A percentile compares a stretch with the other conserved stretches of the same genome.
Evolutionary conservation across 108 stramenopile species (phyloP).

Genomic region (Mediolabrus comicus): DNA sequence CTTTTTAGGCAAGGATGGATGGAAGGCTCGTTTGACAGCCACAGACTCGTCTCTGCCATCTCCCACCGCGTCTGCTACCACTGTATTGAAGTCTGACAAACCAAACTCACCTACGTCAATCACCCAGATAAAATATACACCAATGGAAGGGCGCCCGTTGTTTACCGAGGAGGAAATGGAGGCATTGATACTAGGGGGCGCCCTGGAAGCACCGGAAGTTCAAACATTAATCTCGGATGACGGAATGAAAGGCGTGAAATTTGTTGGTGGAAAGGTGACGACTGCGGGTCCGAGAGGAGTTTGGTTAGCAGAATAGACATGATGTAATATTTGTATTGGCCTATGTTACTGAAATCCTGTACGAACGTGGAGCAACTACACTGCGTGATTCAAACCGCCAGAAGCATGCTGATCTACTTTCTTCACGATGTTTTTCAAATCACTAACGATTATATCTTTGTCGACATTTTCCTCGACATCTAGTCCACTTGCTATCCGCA

Average conservation of each 20-base stretch:
- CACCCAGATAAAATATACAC: conserved; percentile 35
- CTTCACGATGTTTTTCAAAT: conserved; percentile 41
- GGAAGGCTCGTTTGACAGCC: conserved; percentile 40
- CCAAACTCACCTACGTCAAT: conserved; percentile 21
- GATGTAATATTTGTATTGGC: too few relatives aligned
- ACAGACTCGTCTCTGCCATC: conserved; percentile 1
- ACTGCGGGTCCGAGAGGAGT: conserved; percentile 42
- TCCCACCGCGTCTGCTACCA: conserved; percentile 9
- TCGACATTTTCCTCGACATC: conserved; percentile 40
- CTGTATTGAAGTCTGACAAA: conserved; percentile 9
- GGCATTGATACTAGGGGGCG: conserved; percentile 85
- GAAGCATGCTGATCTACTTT: conserved; percentile 32
- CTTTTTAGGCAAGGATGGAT: conserved; percentile 91
- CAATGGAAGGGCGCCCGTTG: conserved; percentile 81
- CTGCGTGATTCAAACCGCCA: conserved; percentile 22
- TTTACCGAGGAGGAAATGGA: conserved; percentile 92
- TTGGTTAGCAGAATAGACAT: conserved; percentile 26
- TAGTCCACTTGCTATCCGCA: conserved; percentile 74
- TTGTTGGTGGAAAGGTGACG: conserved; percentile 27
- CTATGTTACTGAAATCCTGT: too few relatives aligned
- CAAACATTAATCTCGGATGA: conserved; percentile 8
- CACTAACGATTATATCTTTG: conserved; percentile 46
- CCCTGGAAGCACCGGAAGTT: conserved; percentile 54
- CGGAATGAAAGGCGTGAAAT: conserved; percentile 8
- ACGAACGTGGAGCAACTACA: not conserved